Conservation (phyloP, 495 filamentous ascomycete genomes). For the Aspergillus diversus region DNA sequence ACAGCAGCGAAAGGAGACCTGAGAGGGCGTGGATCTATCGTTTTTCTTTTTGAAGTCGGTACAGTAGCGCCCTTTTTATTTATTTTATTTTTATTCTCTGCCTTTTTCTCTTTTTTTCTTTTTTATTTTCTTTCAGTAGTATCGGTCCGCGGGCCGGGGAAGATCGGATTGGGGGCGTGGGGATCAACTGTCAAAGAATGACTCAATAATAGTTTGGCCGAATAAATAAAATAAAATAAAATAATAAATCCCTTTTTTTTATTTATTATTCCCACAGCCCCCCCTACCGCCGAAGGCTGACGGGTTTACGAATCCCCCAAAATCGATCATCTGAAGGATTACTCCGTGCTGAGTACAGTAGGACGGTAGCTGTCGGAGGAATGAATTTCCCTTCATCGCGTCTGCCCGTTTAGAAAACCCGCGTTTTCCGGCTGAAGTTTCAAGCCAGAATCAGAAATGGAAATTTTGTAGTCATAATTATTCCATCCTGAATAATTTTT, state of each 20-base stretch:
- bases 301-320: neutral
- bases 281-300: constrained; percentile 5
- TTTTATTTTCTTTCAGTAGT: constrained; percentile 8
- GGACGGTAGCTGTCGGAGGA: neutral
- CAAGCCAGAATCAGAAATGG: neutral
- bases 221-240: neutral
- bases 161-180: constrained; percentile 29
- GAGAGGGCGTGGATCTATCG: constrained; percentile 28
- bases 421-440: constrained; percentile 10
- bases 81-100: constrained; percentile 11
- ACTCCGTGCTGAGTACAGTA: neutral
- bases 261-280: neutral
- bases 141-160: constrained; percentile 32
- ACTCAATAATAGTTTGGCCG: constrained; percentile 14
- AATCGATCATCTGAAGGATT: constrained; percentile 8
- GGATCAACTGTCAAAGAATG: constrained; percentile 25
- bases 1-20: constrained; percentile 16
- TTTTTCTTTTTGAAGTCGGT: constrained; percentile 21
- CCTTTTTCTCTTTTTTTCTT: constrained; percentile 14
- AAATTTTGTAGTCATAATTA: neutral
- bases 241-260: constrained; percentile 9
- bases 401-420: neutral
- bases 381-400: neutral
- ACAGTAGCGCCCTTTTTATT: constrained; percentile 13
- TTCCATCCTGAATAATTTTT: neutral